Conservation (phyloP, 1,284 basidiomycete genomes). For the Fomes fomentarius region DNA sequence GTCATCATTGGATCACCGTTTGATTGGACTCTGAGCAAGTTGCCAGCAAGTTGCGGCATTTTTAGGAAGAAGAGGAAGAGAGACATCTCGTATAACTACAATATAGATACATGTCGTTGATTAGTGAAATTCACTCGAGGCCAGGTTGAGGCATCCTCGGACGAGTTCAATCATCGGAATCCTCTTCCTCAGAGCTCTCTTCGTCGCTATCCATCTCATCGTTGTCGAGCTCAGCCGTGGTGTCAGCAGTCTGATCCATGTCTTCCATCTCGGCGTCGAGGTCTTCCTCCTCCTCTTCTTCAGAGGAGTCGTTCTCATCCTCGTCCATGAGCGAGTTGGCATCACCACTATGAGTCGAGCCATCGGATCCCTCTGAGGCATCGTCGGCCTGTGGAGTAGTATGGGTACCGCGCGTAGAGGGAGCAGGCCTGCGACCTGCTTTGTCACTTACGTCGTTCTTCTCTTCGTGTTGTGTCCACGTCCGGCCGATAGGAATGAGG, state of each 20-base stretch:
- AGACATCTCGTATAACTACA: too few species aligned
- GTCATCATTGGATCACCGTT: too few species aligned
- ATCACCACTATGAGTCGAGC: constrained; percentile 40
- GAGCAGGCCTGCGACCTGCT: not conserved
- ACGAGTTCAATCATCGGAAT: constrained; percentile 3
- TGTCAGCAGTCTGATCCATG: constrained; percentile 57
- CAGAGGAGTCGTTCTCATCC: constrained; percentile 38
- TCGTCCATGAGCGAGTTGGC: constrained; percentile 40
- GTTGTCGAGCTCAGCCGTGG: constrained; percentile 42
- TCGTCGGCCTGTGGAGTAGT: constrained; percentile 44
- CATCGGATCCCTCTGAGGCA: constrained; percentile 50
- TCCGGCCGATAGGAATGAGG: constrained; percentile 73
- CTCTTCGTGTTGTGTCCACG: constrained; percentile 76
- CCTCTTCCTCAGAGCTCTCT: constrained; percentile 21
- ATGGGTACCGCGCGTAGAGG: not conserved
- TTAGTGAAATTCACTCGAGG: not conserved
- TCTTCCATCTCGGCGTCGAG: constrained; percentile 76
- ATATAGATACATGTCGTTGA: not conserved
- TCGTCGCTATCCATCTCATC: constrained; percentile 13
- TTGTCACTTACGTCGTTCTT: constrained; percentile 72
- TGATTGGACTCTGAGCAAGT: too few species aligned
- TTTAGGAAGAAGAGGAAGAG: too few species aligned
- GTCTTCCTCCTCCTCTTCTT: constrained; percentile 52
- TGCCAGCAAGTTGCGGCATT: too few species aligned
- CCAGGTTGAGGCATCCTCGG: not conserved